Evolutionary conservation across 177 flowering plant species (phyloP).

Genomic region (Vitis hybrid): DNA sequence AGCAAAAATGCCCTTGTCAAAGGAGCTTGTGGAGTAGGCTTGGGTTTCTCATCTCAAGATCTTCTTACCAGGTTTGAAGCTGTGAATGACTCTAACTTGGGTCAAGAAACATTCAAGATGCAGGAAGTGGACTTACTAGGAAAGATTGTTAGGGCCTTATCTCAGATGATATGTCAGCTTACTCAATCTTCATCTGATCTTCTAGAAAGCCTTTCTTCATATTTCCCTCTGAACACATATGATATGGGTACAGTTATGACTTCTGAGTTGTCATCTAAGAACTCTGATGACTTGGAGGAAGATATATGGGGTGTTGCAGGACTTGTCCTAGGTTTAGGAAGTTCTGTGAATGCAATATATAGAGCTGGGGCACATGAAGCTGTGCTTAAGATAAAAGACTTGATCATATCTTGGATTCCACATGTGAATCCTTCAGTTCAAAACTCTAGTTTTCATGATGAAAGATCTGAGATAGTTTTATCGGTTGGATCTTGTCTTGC

Average conservation of each 20-base stretch:
- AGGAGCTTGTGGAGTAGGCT: conserved; percentile 94
- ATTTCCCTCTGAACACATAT: conserved; percentile 29
- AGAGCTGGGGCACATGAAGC: conserved; percentile 64
- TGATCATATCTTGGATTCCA: conserved; percentile 72
- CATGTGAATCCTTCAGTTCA: conserved; percentile 27
- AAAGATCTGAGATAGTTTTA: conserved; percentile 33
- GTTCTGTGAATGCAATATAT: conserved; percentile 63
- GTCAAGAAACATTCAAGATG: conserved; percentile 33
- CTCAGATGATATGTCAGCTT: conserved; percentile 43
- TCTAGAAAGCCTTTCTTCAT: conserved; percentile 44
- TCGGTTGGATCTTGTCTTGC: conserved; percentile 83
- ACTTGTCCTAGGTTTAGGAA: conserved; percentile 76
- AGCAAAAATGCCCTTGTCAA: conserved; percentile 84
- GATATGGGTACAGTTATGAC: conserved; percentile 14
- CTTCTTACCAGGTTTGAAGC: conserved; percentile 55
- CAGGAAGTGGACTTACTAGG: conserved; percentile 53
- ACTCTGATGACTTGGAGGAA: conserved; percentile 51
- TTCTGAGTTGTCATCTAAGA: conserved; percentile 25
- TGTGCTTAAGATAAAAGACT: conserved; percentile 58
- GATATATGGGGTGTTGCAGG: conserved; percentile 94
- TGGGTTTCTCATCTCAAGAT: conserved; percentile 77
- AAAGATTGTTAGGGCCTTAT: conserved; percentile 51
- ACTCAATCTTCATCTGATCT: conserved; percentile 47
- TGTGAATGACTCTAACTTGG: conserved; percentile 30
- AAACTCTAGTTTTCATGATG: conserved; percentile 15